phyloP scores from a whole-genome alignment of 106 monocot genomes.

The Dactylorhiza incarnata region DNA sequence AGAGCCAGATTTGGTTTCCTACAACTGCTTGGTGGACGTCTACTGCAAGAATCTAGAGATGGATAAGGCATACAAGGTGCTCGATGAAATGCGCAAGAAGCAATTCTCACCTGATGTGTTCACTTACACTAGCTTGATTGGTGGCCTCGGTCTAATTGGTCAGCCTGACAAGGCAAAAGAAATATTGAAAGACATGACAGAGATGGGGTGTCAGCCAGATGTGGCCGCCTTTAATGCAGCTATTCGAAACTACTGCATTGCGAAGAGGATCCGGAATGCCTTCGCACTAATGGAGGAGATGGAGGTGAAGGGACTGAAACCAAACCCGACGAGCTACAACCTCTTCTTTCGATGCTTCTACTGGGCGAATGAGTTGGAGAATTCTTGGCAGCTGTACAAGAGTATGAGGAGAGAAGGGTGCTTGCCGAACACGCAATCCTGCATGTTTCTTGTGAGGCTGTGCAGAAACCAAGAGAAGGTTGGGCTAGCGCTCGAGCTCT shows the following conservation, averaged over 20 bases:
- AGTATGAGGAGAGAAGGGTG: constrained; percentile 59
- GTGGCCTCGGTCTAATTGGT: constrained; percentile 72
- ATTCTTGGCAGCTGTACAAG: constrained; percentile 51
- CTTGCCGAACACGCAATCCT: constrained; percentile 76
- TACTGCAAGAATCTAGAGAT: constrained; percentile 66
- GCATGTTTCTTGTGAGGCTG: constrained; percentile 79
- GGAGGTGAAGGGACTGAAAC: constrained; percentile 30
- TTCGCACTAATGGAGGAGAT: constrained; percentile 78
- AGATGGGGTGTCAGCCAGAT: constrained; percentile 64
- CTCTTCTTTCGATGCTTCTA: constrained; percentile 74
- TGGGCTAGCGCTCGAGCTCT: constrained; percentile 59
- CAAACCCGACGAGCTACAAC: constrained; percentile 72
- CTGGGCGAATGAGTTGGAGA: constrained; percentile 65
- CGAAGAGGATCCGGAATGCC: constrained; percentile 63
- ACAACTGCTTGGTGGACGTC: constrained; percentile 76
- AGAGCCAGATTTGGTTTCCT: constrained; percentile 65
- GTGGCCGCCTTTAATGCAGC: constrained; percentile 79
- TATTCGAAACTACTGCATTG: constrained; percentile 80
- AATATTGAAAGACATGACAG: constrained; percentile 77
- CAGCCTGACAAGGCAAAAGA: constrained; percentile 79
- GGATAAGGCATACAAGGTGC: constrained; percentile 34
- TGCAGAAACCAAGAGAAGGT: constrained; percentile 45
- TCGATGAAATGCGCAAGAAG: constrained; percentile 24
- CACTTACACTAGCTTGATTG: constrained; percentile 78
- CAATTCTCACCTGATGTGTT: constrained; percentile 68